Base-by-base conservation (phyloP, 164 flowering plant genomes). In the Berberis vulgaris region DNA sequence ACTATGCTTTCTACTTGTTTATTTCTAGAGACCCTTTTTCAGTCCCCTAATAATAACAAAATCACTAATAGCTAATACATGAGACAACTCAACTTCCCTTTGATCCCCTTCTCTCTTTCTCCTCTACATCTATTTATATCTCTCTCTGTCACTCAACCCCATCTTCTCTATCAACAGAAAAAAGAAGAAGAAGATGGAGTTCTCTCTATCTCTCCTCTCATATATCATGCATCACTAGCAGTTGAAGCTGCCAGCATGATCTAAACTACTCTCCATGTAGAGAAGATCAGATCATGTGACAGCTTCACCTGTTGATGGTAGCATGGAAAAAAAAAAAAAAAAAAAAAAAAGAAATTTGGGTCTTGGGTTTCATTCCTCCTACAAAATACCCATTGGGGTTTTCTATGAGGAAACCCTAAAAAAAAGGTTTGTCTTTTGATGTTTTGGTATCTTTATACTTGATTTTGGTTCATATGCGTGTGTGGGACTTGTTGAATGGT, bases 171-270 rank as follows among this genome's bases (percentile, higher is more conserved):
- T 38, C 12, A 8, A 38, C 49, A 57, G 45, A 49, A 59, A 40
- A 42, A 7, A 11, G 13, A 39, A 57, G 40, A 62, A 40, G 55
- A 26, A 26, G 10, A 65, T 9, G 12, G 40, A 65, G 61, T 10
- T 26, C 26, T 26, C 26, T 26, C 26, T 26, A 26, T 26, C 26
- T 26, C 26, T 44, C 54, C 42, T 3, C 13, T 26, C 26, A 11
- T 44, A 3, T 42, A 72, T 58, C 76, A 77, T 76, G 85, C 82
- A 65, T 67, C 81, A 71, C 59, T 70, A 71, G 53, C 80, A 60
- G 89, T 75, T 86, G 87, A 86, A 86, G 92, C 92, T 86, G 92
- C 92, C 89, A 86, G 92, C 92, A 79, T 86, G 92, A 84, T 86
- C 92, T 86, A 71, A 83, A 77, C 77, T 50, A 60, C 43, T 46